A percentile compares a stretch with the other conserved stretches of the same genome.
Evolutionary conservation across 2,329 filamentous ascomycete species (phyloP).

Genomic region (Fusarium musae): DNA sequence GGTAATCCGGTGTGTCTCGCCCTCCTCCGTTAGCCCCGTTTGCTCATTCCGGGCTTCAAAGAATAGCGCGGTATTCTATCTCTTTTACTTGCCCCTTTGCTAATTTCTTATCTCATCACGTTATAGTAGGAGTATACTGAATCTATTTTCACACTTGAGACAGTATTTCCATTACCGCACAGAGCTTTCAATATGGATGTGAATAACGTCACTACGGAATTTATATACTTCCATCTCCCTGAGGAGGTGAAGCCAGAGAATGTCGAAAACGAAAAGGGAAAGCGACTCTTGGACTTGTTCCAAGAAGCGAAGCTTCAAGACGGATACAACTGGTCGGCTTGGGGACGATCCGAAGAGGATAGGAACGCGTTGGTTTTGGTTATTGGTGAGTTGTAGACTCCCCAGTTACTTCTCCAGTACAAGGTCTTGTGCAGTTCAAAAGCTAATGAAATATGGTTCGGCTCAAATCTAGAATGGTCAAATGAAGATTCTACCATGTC

Average conservation of each 20-base stretch:
- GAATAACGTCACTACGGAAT: neutral
- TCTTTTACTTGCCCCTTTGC: too few relatives aligned
- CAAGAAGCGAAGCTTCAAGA: neutral
- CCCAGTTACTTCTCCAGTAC: neutral
- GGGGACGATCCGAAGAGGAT: neutral
- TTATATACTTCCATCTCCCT: neutral
- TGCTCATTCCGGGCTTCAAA: too few relatives aligned
- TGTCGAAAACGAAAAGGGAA: neutral
- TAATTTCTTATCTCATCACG: too few relatives aligned
- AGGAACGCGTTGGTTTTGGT: neutral
- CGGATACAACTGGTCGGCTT: neutral
- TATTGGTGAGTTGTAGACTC: neutral
- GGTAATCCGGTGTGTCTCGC: neutral
- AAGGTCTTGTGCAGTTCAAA: neutral
- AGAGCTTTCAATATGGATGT: neutral
- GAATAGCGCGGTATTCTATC: too few relatives aligned
- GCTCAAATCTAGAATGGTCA: neutral
- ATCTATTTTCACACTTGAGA: too few relatives aligned
- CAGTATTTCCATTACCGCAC: neutral
- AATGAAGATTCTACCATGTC: neutral
- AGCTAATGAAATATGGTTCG: neutral
- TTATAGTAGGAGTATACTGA: too few relatives aligned
- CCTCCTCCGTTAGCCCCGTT: too few relatives aligned
- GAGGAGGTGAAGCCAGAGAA: neutral
- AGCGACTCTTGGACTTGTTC: neutral